Evolutionary conservation across 1,284 basidiomycete species (phyloP).

Genomic region (Microbotryum silenes-acaulis): DNA sequence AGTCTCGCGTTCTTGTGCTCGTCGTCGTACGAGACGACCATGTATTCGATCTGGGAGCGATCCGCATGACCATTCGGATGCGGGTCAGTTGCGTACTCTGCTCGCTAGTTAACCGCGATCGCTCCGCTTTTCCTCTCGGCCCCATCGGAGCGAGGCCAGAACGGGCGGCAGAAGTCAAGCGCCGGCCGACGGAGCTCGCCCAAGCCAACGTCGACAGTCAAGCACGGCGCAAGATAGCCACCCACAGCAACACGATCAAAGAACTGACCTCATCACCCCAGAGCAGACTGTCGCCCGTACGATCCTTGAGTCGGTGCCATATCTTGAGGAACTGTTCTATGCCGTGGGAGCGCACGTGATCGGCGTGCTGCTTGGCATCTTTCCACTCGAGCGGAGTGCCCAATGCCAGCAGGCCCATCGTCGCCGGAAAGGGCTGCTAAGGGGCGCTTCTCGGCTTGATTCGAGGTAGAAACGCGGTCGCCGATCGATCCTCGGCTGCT

Average conservation of each 20-base stretch:
- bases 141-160: background rate
- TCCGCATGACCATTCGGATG: background rate
- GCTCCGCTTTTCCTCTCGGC: background rate
- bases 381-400: conserved; percentile 92
- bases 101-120: background rate
- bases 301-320: conserved; percentile 85
- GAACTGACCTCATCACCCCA: conserved; percentile 91
- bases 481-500: too few relatives aligned
- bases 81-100: background rate
- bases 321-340: conserved; percentile 91
- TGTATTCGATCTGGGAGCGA: conserved; percentile 74
- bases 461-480: too few relatives aligned
- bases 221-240: background rate
- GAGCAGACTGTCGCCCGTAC: conserved; percentile 84
- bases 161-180: background rate
- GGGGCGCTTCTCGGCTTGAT: too few relatives aligned
- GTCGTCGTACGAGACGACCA: conserved; percentile 83
- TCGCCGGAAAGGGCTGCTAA: background rate
- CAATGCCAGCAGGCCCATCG: conserved; percentile 88
- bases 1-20: conserved; percentile 70
- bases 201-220: background rate
- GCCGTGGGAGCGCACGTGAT: conserved; percentile 86
- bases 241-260: background rate
- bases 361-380: conserved; percentile 75
- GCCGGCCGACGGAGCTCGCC: background rate